These are phyloP conservation scores for barrel medic (Medicago truncatula) DNA, from an alignment of 306 rosid genomes.

Conservation along the genomic window DNA sequence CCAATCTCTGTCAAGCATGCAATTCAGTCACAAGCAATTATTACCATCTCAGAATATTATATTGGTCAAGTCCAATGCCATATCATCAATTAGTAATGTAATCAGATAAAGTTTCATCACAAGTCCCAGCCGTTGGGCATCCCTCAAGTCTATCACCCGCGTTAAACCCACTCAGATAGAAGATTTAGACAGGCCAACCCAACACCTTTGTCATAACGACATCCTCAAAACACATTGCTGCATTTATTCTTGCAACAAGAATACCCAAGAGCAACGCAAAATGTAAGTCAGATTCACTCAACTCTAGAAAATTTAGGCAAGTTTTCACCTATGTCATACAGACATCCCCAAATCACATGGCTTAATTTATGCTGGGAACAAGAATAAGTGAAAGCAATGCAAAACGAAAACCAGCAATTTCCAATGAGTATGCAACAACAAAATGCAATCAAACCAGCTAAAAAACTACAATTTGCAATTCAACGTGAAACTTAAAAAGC, in stretches of 20 bases:
- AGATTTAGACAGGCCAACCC: conserved; percentile 11
- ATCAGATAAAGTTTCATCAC: conserved; percentile 29
- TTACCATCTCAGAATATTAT: conserved; percentile 29
- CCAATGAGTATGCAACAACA: conserved; percentile 8
- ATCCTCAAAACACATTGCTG: background rate
- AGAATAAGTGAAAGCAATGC: conserved; percentile 3
- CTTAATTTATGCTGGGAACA: background rate
- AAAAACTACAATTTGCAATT: conserved; percentile 36
- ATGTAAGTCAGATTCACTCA: conserved; percentile 18
- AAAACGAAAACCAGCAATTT: conserved; percentile 24
- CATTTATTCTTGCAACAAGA: background rate
- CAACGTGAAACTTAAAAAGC: conserved; percentile 9
- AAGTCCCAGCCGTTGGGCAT: background rate
- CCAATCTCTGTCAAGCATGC: conserved; percentile 29
- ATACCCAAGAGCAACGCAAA: conserved; percentile 16
- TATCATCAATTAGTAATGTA: conserved; percentile 23
- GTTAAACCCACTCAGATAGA: conserved; percentile 19
- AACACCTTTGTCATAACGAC: conserved; percentile 6
- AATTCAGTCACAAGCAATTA: conserved; percentile 22
- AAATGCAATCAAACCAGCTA: conserved; percentile 10
- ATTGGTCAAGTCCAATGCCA: conserved; percentile 10
- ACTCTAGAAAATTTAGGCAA: conserved; percentile 5
- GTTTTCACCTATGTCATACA: conserved; percentile 7
- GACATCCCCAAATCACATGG: background rate
- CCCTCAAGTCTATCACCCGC: conserved; percentile 1